These are phyloP conservation scores for Alternaria sp. DNA, from an alignment of 2,329 filamentous ascomycete genomes.

Conservation along the genomic window DNA sequence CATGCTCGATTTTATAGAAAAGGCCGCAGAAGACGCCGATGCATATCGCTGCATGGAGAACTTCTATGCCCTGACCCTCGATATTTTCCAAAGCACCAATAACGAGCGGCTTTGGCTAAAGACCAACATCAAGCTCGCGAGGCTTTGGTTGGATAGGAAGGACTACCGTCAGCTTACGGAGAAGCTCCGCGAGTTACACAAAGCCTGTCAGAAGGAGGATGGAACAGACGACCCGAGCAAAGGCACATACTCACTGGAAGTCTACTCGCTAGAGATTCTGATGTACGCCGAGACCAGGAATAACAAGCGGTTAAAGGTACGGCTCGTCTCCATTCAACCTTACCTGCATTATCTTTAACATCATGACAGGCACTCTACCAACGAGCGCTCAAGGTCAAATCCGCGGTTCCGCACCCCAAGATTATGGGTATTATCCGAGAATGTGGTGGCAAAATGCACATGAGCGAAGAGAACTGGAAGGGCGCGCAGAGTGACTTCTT, in stretches of 20 bases:
- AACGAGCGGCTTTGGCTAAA: constrained; percentile 98
- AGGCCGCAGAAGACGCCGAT: constrained; percentile 76
- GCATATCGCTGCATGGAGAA: constrained; percentile 87
- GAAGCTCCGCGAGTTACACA: constrained; percentile 89
- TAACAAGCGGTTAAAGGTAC: constrained; percentile 91
- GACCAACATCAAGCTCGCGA: constrained; percentile 96
- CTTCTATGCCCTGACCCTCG: constrained; percentile 92
- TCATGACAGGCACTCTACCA: constrained; percentile 76
- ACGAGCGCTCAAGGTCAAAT: constrained; percentile 87
- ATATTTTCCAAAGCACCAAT: constrained; percentile 96
- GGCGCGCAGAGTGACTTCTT: constrained; percentile 98
- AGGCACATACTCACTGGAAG: constrained; percentile 93
- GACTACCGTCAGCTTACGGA: constrained; percentile 82
- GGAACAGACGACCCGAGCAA: constrained; percentile 92
- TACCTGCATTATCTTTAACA: constrained; percentile 35
- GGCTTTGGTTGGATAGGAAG: constrained; percentile 89
- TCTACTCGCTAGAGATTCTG: constrained; percentile 97
- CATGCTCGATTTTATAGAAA: constrained; percentile 98
- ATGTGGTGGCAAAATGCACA: constrained; percentile 99
- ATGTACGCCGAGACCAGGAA: constrained; percentile 98
- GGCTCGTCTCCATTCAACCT: constrained; percentile 30
- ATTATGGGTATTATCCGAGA: constrained; percentile 99
- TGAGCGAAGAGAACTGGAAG: constrained; percentile 99
- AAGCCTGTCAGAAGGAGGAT: constrained; percentile 85
- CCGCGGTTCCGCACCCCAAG: constrained; percentile 97